Percentiles rank a stretch among this genome's conserved stretches.
Evolutionary conservation across 2,329 filamentous ascomycete species (phyloP).

Genomic region (Aspergillus aculeatus): DNA sequence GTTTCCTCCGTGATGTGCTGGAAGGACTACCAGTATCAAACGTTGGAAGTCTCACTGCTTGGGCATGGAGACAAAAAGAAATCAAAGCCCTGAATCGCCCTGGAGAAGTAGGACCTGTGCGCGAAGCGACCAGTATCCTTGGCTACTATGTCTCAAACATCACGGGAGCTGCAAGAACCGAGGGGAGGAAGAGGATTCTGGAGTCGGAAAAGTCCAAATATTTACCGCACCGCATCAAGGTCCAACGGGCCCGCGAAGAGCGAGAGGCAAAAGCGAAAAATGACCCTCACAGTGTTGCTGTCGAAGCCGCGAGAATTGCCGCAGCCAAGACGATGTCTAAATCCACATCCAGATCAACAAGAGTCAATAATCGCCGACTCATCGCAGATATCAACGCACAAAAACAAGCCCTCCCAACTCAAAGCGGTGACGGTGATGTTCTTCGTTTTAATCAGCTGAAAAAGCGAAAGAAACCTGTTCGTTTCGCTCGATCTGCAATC

Average conservation of each 20-base stretch:
- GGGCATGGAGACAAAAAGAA: constrained; percentile 71
- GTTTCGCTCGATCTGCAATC: constrained; percentile 95
- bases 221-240: constrained; percentile 93
- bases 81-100: constrained; percentile 67
- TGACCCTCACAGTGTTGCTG: constrained; percentile 64
- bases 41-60: constrained; percentile 59
- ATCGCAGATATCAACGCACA: constrained; percentile 94
- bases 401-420: constrained; percentile 69
- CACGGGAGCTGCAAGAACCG: constrained; percentile 84
- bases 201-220: constrained; percentile 99
- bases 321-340: constrained; percentile 80
- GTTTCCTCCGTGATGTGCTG: constrained; percentile 55
- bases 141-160: constrained; percentile 81
- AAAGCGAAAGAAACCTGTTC: constrained; percentile 98
- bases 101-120: constrained; percentile 55
- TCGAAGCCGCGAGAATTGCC: constrained; percentile 69
- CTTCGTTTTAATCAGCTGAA: constrained; percentile 98
- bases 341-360: constrained; percentile 87
- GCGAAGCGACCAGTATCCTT: constrained; percentile 55
- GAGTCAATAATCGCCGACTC: constrained; percentile 91
- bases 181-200: constrained; percentile 91
- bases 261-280: constrained; percentile 71
- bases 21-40: constrained; percentile 47
- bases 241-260: constrained; percentile 86
- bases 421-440: constrained; percentile 80